Percentiles rank a stretch among this genome's conserved stretches.
Evolutionary conservation across 202 grass and related monocot species (phyloP).

Genomic region (Cymbopogon flexuosus): DNA sequence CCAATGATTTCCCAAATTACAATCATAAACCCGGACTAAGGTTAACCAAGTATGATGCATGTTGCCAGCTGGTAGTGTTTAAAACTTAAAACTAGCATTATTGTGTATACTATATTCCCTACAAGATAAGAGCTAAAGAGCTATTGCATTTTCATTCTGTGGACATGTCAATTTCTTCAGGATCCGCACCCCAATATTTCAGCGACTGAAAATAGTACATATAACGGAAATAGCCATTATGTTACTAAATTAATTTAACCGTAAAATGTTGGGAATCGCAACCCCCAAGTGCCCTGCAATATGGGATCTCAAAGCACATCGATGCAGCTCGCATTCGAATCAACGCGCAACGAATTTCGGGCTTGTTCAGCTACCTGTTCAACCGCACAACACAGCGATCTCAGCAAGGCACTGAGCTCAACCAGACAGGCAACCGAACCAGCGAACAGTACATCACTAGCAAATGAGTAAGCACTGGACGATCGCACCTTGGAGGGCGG

Average conservation of each 20-base stretch:
- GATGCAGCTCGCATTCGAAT: neutral
- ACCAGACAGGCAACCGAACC: neutral
- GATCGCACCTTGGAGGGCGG: conserved; percentile 59
- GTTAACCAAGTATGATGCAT: neutral
- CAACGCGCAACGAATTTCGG: neutral
- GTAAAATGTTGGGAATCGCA: neutral
- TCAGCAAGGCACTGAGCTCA: neutral
- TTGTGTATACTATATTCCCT: neutral
- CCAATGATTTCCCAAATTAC: neutral
- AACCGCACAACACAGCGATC: neutral
- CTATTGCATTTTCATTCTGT: neutral
- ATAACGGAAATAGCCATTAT: neutral
- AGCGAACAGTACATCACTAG: neutral
- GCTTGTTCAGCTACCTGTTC: neutral
- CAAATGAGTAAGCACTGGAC: neutral
- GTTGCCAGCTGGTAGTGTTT: neutral
- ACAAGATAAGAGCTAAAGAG: neutral
- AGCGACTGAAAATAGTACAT: neutral
- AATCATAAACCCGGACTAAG: neutral
- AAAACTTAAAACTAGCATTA: neutral
- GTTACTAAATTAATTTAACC: neutral
- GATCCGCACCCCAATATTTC: neutral
- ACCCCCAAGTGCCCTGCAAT: neutral
- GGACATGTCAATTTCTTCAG: neutral
- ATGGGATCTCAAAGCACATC: conserved; percentile 3